Evolutionary conservation across 176 grass and related monocot species (phyloP).

Genomic region (Miscanthus lutarioriparius): DNA sequence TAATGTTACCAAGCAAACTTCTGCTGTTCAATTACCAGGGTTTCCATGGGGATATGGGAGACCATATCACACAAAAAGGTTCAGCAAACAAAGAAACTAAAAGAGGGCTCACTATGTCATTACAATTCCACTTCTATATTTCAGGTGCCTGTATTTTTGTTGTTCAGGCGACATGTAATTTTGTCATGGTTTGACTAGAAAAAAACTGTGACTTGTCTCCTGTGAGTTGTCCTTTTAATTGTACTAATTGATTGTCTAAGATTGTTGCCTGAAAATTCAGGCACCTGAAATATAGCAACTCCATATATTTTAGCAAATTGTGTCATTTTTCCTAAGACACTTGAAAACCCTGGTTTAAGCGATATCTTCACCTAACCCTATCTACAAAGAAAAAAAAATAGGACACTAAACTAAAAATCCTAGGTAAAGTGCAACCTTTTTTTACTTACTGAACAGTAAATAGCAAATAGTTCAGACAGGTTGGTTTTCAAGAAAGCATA

Average conservation of each 20-base stretch:
- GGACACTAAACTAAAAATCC: not conserved
- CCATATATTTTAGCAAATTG: slow-evolving; percentile 3
- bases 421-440: not conserved
- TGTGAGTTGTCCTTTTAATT: not conserved
- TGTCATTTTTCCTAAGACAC: not conserved
- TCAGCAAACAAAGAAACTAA: slow-evolving; percentile 24
- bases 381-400: not conserved
- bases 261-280: not conserved
- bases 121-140: not conserved
- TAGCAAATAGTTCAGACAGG: slow-evolving; percentile 4
- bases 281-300: not conserved
- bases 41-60: slow-evolving; percentile 7
- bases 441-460: not conserved
- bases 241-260: not conserved
- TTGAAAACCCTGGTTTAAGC: not conserved
- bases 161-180: not conserved
- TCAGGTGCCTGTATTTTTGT: not conserved
- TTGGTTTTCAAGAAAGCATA: slow-evolving; percentile 6
- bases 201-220: not conserved
- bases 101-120: not conserved
- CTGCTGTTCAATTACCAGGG: not conserved
- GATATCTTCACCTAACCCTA: not conserved
- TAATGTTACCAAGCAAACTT: slow-evolving; percentile 5
- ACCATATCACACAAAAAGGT: slow-evolving; percentile 16
- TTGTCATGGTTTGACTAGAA: not conserved